These are phyloP conservation scores for Torulaspora quercuum DNA, from an alignment of 805 yeast genomes.

Conservation along the genomic window DNA sequence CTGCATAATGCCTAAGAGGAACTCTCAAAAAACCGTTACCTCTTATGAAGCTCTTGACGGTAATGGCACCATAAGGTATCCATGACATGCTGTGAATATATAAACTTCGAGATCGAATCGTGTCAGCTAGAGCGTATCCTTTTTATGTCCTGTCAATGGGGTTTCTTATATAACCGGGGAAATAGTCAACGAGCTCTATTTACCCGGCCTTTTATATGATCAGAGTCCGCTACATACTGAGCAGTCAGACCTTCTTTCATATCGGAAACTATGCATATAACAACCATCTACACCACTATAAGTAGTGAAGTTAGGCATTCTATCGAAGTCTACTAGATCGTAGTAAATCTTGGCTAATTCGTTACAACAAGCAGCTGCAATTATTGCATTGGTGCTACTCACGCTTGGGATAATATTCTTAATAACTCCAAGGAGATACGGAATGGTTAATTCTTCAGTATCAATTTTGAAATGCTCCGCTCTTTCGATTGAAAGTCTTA, in stretches of 20 bases:
- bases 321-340: constrained; percentile 52
- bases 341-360: constrained; percentile 80
- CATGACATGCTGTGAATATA: constrained; percentile 2
- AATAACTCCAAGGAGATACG: constrained; percentile 78
- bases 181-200: neutral
- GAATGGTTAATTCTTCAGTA: constrained; percentile 61
- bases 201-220: constrained; percentile 7
- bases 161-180: no score
- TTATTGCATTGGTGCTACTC: constrained; percentile 88
- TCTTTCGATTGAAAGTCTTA: constrained; percentile 49
- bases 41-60: neutral
- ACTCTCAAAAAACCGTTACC: neutral
- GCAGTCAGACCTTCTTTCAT: constrained; percentile 60
- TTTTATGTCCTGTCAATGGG: constrained; percentile 1
- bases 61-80: neutral
- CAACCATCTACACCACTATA: constrained; percentile 80
- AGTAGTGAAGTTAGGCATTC: constrained; percentile 74
- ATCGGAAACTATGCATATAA: constrained; percentile 67
- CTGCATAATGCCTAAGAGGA: constrained; percentile 3
- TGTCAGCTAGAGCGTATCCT: neutral
- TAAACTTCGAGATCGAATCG: no score
- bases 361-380: constrained; percentile 85
- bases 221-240: constrained; percentile 63
- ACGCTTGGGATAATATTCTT: constrained; percentile 92
- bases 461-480: constrained; percentile 64